Base-by-base conservation (phyloP, 2,329 filamentous ascomycete species). In the Didymella keratinophila region DNA sequence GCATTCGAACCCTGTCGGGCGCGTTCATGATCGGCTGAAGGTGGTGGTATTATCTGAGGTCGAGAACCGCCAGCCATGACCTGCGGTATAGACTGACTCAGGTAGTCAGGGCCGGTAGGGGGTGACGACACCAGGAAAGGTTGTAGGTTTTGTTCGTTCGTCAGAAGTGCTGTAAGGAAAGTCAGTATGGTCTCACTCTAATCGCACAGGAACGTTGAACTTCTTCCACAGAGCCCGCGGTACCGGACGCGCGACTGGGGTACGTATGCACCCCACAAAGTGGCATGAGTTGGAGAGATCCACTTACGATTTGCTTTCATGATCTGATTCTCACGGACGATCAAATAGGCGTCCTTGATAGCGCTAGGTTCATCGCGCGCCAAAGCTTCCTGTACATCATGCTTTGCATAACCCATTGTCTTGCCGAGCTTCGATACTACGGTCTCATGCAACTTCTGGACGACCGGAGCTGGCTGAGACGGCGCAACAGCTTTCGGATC, bases 311-410 rank as follows among this genome's bases (percentile, higher is more conserved):
- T 96, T 54, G 89, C 89, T 76, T 93, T 91, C 93, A 98, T 98
- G 75, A 98, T 86, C 77, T 97, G 95, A 75, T 98, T 98, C 78
- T 99, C 95, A 52, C 94, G 88, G 25, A 99, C 92, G 76, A 99
- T 99, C 79, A 97, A 89, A 80, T 98, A 99, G 1, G 95, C 95
- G 78, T 99, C 95, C 80, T 99, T 99, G 82, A 99, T 97, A 11
- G 95, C 93, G 58, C 93, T 98, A 12, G 95, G 95, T 76, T 99
- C 95, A 52, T 95, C 88, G 56, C 92, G 93, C 71, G 90, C 89
- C 62, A 99, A 82, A 21, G 95, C 94, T 77, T 98, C 95, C 74
- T 97, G 91, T 52, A 99, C 94, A 80, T 99, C 95, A 61, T 90
- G 90, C 75, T 92, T 94, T 34, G 90, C 93, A 75, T 99, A 99